Base-by-base conservation (phyloP, 2,329 filamentous ascomycete genomes). In the Monosporascus sp. region DNA sequence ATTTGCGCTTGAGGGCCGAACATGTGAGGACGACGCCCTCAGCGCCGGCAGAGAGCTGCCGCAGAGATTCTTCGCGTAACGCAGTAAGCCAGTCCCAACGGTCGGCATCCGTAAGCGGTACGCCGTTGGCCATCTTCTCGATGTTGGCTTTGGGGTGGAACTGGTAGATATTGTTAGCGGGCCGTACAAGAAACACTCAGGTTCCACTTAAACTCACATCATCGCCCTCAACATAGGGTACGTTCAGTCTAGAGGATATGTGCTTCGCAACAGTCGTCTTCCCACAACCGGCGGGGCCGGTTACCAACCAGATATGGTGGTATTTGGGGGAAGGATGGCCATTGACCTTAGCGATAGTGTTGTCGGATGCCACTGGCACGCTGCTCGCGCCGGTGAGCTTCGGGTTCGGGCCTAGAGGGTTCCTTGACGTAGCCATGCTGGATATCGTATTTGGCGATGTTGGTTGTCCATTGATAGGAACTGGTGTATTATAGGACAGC, bases 11-110 rank as follows among this genome's bases (percentile, higher is more conserved):
- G 51, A 99, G 81, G 1, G 93, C 94, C 14, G 90, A 96, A 79
- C 94, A 99, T 50, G 94, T 96, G 55, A 99, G 82, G 48, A 99
- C 89, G n/a, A 97, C 94, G 48, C 90, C 87, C 31, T 80, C 73
- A 18, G 81, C 78, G 38, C 84, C 83, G 48, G 70, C 71, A 52
- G 76, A 73, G 55, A 88, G 75, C 49, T 75, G 75, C 50, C 72
- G 71, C 52, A 85, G 75, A 6, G 84, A 82, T 64, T 85, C 86
- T 59, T 90, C 82, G 58, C 89, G 88, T 15, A 94, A 79, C 14
- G 79, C 78, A 47, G 87, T 89, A 58, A 99, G 84, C 94, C 94
- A 99, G 75, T 97, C 93, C 94, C 94, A 97, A 58, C 94, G 88
- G 73, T 99, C 94, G 55, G 85, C 87, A 67, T 99, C 94, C 52